These are phyloP conservation scores for Emergomyces pasteurianus DNA, from an alignment of 2,329 filamentous ascomycete species.

Conservation along the genomic window DNA sequence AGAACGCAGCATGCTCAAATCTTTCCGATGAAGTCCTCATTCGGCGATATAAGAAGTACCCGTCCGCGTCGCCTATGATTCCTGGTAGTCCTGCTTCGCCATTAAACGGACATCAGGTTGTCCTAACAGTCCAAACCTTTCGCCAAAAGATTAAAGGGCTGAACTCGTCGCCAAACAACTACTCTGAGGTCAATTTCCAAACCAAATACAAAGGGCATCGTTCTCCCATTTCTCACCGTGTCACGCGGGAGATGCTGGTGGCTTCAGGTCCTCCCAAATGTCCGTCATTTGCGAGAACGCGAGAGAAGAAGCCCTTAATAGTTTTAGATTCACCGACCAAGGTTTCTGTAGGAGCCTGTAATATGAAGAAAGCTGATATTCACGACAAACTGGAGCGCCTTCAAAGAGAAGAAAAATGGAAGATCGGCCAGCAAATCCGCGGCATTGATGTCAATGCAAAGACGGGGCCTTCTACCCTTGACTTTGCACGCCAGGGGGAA, in stretches of 20 bases:
- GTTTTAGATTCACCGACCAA: not conserved
- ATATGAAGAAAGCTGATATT: not conserved
- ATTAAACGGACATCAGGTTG: not conserved
- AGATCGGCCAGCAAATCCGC: not conserved
- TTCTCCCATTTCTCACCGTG: not conserved
- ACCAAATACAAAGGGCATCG: not conserved
- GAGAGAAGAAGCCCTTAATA: not conserved
- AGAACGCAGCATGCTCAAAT: not conserved
- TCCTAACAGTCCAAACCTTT: not conserved
- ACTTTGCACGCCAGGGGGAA: constrained; percentile 14
- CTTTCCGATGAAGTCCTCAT: not conserved
- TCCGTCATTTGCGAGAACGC: not conserved
- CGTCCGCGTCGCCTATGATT: too few relatives aligned
- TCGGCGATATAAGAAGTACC: not conserved
- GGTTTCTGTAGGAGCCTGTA: too few relatives aligned
- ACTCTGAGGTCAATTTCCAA: not conserved
- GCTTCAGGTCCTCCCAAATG: not conserved
- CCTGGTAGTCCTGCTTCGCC: not conserved
- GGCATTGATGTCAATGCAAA: not conserved
- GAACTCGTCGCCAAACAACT: not conserved
- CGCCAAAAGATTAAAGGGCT: not conserved
- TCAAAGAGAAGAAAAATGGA: constrained; percentile 10
- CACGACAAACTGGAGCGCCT: constrained; percentile 14
- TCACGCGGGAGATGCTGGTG: not conserved
- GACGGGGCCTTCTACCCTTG: not conserved